Conservation (phyloP, 306 rosid genomes). For the Inga leiocalycina region DNA sequence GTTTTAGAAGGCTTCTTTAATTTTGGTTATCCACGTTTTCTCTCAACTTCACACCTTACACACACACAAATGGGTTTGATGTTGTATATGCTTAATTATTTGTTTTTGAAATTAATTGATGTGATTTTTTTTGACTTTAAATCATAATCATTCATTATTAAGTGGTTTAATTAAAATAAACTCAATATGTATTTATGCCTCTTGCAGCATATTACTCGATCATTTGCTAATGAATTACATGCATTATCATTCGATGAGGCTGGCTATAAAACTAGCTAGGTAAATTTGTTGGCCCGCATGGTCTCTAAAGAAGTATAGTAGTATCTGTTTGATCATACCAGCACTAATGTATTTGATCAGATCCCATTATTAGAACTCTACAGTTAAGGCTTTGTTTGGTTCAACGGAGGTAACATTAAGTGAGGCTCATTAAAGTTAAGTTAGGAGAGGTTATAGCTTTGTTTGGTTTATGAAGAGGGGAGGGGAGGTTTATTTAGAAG, state of each 20-base stretch:
- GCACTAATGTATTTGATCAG: no score
- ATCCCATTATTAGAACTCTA: no score
- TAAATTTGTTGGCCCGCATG: no score
- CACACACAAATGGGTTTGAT: neutral
- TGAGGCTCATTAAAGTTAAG: no score
- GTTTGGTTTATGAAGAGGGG: no score
- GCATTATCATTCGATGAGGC: neutral
- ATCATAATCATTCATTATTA: neutral
- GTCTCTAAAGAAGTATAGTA: no score
- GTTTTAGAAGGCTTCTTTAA: neutral
- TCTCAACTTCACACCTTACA: no score
- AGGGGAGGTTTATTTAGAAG: no score
- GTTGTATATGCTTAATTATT: neutral
- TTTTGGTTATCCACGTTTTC: neutral
- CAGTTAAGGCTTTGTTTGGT: no score
- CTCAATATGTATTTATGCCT: neutral
- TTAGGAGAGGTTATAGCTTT: no score
- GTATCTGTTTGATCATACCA: no score
- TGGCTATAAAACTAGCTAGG: neutral
- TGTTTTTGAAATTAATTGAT: neutral
- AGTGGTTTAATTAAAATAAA: neutral
- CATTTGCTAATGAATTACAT: neutral
- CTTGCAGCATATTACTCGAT: neutral
- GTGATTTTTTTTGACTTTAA: neutral
- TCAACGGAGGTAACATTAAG: no score